A percentile compares a stretch with the other conserved stretches of the same genome.
Conservation (phyloP, 331 rosid genomes). For the Pyrus hybrid region DNA sequence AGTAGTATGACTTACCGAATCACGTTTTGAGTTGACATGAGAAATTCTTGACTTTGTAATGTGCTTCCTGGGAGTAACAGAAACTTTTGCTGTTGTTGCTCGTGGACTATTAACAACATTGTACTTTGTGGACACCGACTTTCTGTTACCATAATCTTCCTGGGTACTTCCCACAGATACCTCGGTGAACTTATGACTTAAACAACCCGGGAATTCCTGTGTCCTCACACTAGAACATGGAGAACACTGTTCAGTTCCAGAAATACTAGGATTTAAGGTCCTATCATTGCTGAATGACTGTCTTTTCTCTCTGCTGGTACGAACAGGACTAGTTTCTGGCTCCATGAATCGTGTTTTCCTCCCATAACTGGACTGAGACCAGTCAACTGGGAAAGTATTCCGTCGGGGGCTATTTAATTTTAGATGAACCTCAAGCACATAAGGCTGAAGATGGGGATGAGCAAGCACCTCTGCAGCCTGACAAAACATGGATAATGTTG, state of each 20-base stretch:
- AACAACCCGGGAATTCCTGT: slow-evolving; percentile 27
- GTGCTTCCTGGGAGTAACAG: slow-evolving; percentile 43
- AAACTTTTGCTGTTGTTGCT: slow-evolving; percentile 30
- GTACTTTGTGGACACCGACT: slow-evolving; percentile 29
- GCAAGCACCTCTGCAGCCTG: slow-evolving; percentile 82
- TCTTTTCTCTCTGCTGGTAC: slow-evolving; percentile 48
- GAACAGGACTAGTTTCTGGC: slow-evolving; percentile 47
- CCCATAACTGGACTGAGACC: slow-evolving; percentile 43
- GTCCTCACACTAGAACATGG: slow-evolving; percentile 40
- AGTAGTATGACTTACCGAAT: slow-evolving; percentile 41
- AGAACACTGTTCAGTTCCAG: slow-evolving; percentile 63
- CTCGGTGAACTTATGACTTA: slow-evolving; percentile 33
- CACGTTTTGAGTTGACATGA: slow-evolving; percentile 39
- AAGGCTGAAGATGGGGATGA: slow-evolving; percentile 81
- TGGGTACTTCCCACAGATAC: slow-evolving; percentile 28
- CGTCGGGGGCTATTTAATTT: slow-evolving; percentile 59
- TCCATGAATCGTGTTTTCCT: slow-evolving; percentile 55
- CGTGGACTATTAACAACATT: slow-evolving; percentile 42
- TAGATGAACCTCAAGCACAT: slow-evolving; percentile 51
- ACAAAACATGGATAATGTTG: slow-evolving; percentile 15
- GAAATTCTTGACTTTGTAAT: slow-evolving; percentile 33
- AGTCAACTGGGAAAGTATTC: slow-evolving; percentile 50
- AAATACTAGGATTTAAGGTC: slow-evolving; percentile 61
- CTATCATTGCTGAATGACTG: slow-evolving; percentile 59
- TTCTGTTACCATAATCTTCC: slow-evolving; percentile 27